Base-by-base conservation (phyloP, 371 early-diverging fungal genomes). In the Basidiobolus meristosporus region DNA sequence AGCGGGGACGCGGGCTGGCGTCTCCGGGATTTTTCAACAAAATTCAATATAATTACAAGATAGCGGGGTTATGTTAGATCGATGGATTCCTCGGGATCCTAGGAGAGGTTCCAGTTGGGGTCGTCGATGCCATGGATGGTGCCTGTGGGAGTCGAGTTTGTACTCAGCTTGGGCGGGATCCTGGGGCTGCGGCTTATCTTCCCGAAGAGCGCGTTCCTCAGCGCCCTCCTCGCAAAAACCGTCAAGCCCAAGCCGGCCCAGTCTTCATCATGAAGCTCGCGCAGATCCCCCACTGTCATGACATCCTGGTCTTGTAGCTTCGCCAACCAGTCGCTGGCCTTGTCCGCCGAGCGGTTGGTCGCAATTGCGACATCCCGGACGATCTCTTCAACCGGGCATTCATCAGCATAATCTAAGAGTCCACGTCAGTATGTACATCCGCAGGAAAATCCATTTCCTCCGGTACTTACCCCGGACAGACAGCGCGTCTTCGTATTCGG, bases 211-310 rank as follows among this genome's bases (percentile, higher is more conserved):
- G 73, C 70, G 48, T 82, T 82, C 59, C 83, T 83, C 42, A 89
- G 60, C 3, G 85, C 82, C 35, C 91, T 68, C 18, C 68, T 53
- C 2, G 89, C 83, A 68, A 88, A 89, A 2, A 90, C 86, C 2
- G 90, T 87, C 43, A 90, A 55, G 1, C 75, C 77, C 35, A 74
- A 60, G 21, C 62, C 65, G 18, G 60, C 54, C 84, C 84, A 83
- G 48, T 83, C 84, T 39, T 75, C 74, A 39, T 82, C 82, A 30
- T 70, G 70, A 12, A 83, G 48, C 32, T 75, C 77, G 19, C 75
- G 63, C 34, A 83, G 54, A 49, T 83, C 82, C 1, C 81, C 84
- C 5, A 83, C 77, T 0, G 81, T 80, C 71, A 80, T 68, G 41
- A 83, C 65, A 47, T 83, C 84, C 50, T 83, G 81, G 28, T 61